phyloP scores from a whole-genome alignment of 2,329 filamentous ascomycete genomes.

The Hypoxylon sp. region DNA sequence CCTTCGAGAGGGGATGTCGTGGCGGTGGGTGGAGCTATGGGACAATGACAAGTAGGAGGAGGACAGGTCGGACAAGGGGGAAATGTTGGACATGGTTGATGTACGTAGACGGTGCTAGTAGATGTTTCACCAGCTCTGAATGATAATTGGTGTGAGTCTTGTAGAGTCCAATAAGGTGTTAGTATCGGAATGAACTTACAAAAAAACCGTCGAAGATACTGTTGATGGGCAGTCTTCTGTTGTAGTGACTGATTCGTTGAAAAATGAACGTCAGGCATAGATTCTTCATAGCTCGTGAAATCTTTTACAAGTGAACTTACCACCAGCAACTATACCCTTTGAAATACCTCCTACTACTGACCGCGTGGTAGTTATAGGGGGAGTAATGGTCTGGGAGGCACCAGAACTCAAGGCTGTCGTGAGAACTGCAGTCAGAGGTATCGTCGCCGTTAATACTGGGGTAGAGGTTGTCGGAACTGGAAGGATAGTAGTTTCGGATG shows the following conservation, averaged over 20 bases:
- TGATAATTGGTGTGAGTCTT: neutral
- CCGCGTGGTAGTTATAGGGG: constrained; percentile 17
- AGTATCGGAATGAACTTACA: constrained; percentile 25
- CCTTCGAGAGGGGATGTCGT: constrained; percentile 32
- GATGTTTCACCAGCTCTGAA: constrained; percentile 36
- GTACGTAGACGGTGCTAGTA: constrained; percentile 41
- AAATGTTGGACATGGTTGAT: constrained; percentile 23
- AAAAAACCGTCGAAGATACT: constrained; percentile 28
- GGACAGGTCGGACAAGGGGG: constrained; percentile 45
- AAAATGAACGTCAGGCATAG: constrained; percentile 13
- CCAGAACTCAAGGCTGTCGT: neutral
- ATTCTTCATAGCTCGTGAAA: neutral
- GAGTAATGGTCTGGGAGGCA: constrained; percentile 1
- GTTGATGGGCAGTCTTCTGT: constrained; percentile 18
- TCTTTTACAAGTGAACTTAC: constrained; percentile 36
- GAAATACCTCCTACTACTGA: constrained; percentile 19
- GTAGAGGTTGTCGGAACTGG: neutral
- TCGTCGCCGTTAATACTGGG: neutral
- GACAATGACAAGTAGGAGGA: constrained; percentile 44
- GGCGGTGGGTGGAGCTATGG: constrained; percentile 20
- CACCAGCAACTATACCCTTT: constrained; percentile 26
- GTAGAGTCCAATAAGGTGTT: neutral
- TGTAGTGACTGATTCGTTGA: constrained; percentile 5
- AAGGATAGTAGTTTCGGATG: constrained; percentile 8
- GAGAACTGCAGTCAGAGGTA: neutral